phyloP scores from a whole-genome alignment of 176 grass and related monocot genomes.

The Otatea glauca region DNA sequence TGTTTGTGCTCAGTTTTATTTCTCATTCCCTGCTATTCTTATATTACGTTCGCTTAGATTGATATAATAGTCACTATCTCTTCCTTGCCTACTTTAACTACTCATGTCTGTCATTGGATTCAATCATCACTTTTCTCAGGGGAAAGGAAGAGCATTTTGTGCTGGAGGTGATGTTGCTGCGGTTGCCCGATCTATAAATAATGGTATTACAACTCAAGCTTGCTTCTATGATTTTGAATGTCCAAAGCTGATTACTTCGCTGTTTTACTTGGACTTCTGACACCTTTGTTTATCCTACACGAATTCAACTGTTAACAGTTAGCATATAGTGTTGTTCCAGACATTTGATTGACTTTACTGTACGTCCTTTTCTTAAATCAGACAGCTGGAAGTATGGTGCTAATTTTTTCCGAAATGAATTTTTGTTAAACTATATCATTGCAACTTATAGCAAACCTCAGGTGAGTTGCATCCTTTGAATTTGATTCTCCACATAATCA shows the following conservation, averaged over 20 bases:
- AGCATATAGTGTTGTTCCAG: conserved; percentile 2
- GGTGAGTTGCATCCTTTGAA: conserved; percentile 53
- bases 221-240: background rate
- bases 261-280: conserved; percentile 17
- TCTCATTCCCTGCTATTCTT: conserved; percentile 26
- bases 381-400: conserved; percentile 78
- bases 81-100: background rate
- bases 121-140: conserved; percentile 55
- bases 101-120: background rate
- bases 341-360: conserved; percentile 24
- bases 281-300: conserved; percentile 4
- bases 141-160: conserved; percentile 97
- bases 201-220: conserved; percentile 53
- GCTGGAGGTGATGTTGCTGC: conserved; percentile 92
- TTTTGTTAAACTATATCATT: conserved; percentile 91
- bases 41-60: background rate
- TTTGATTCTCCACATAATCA: conserved; percentile 34
- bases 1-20: conserved; percentile 7
- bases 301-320: conserved; percentile 16
- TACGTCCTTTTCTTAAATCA: conserved; percentile 48
- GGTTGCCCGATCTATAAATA: conserved; percentile 54
- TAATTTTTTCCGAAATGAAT: conserved; percentile 78
- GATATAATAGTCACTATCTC: background rate
- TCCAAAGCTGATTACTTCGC: conserved; percentile 18
- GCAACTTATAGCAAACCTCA: conserved; percentile 88